Evolutionary conservation across 2,329 filamentous ascomycete genomes (phyloP), one percentile per base, ranked within the genome.

Genomic region (Pseudogymnoascus pannorum): DNA sequence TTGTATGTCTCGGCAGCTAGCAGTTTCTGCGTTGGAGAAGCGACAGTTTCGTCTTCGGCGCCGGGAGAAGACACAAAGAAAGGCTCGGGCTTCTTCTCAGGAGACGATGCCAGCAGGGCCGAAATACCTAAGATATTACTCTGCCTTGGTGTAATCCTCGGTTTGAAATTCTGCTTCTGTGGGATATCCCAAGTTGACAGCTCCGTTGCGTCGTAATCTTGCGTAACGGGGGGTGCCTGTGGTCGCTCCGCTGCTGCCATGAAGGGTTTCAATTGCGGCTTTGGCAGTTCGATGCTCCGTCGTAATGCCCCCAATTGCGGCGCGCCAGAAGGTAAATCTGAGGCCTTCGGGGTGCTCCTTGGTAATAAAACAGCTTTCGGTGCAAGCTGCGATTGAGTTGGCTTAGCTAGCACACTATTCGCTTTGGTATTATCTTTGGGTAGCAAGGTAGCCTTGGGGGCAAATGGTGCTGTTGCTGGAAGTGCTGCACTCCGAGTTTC

Each of bases 101-200:
- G 70, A 12, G 70, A 71, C 5, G 63, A 61, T 18, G 63, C 64
- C 11, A 72, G 62, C 12, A 72, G 61, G 14, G 67, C 66, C 9
- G 68, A 70, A 4, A 72, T 61, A 57, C 69, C 66, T n/a, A 66
- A 18, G 31, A 62, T 62, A 12, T 61, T 60, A 48, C 60, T 66
- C 20, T 67, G 64, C 9, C 68, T 65, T 40, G 62, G 62, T 48
- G 42, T 48, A 48, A 48, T 48, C 6, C 65, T 64, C 29, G 71
- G 70, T 7, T 68, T 65, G 54, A 72, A 72, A 57, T 71, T 71
- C 22, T 66, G 61, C 58, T 72, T 72, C 51, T 72, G 70, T 14
- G 70, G 69, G 26, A 71, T 69, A 9, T 69, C 66, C 61, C 63
- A 68, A 40, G 33, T 26, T 1, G 54, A 60, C 8, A 48, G 22